Base-by-base conservation (phyloP, 805 yeast genomes). In the Ogataea philodendri region DNA sequence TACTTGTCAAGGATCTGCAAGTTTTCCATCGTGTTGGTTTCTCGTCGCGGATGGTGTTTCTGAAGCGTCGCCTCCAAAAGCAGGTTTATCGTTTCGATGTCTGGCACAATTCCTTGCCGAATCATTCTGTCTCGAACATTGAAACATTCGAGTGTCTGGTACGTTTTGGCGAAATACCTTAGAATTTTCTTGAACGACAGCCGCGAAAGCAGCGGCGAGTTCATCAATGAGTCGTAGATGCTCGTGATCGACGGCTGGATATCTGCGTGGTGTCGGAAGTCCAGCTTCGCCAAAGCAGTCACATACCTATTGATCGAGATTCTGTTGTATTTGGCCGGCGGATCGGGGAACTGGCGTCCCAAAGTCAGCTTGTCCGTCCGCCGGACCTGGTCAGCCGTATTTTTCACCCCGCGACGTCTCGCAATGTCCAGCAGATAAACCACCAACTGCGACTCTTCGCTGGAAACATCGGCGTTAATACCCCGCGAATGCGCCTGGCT, bases 51-150 rank as follows among this genome's bases (percentile, higher is more conserved):
- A 32, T 41, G 43, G 23, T 39, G 31, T 30, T 44, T 44, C 9
- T 19, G 21, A 11, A 44, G 28, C 2, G 40, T 30, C 13, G 30
- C 27, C 4, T 35, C 45, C 15, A 44, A 18, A 7, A 41, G 33
- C 13, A 44, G 26, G 21, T 44, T 44, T 11, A 41, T 23, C 3
- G 45, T 41, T 18, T 41, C 39, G 9, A 31, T 31, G 19, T 27
- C 32, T 24, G 45, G 48, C 17, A 17, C 4, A n/a, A 25, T 31
- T n/a, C 43, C 43, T 8, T 26, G 20, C 13, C 20, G 15, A 11
- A 44, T 33, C 48, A 44, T 41, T 30, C 27, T 27, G 25, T 44
- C 48, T 9, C 43, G 26, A 3, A 41, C 33, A 13, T 29, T 15
- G 23, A 35, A 41, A 22, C 42, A 41, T 20, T 41, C 45, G 10